These are phyloP conservation scores for Alternaria brassicae DNA, from an alignment of 2,329 filamentous ascomycete species.

Conservation along the genomic window DNA sequence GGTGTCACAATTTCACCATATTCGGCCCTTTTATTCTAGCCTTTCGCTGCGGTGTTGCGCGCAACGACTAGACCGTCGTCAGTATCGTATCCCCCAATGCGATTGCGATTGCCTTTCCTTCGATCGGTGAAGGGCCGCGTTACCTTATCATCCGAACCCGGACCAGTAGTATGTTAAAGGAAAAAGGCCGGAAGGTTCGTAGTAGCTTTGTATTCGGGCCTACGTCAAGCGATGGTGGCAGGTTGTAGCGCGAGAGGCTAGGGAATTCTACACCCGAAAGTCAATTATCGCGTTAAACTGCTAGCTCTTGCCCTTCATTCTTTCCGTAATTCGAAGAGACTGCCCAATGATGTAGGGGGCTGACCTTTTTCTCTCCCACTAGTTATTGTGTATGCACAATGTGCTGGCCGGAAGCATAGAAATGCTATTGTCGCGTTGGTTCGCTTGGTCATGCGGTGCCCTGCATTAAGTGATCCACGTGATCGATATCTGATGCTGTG, in stretches of 20 bases:
- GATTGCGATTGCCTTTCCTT: background rate
- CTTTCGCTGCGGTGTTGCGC: background rate
- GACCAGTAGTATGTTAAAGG: background rate
- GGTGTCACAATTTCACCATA: background rate
- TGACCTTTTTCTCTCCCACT: background rate
- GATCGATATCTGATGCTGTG: slow-evolving; percentile 21
- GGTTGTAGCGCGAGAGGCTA: background rate
- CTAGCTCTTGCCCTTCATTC: background rate
- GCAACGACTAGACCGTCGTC: background rate
- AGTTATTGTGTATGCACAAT: background rate
- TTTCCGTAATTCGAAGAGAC: background rate
- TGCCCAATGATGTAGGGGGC: background rate
- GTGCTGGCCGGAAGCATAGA: slow-evolving; percentile 3
- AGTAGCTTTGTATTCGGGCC: slow-evolving; percentile 2
- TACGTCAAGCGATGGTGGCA: slow-evolving; percentile 2
- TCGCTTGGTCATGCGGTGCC: slow-evolving; percentile 8
- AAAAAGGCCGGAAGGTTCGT: background rate
- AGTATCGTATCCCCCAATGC: background rate
- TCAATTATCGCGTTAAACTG: slow-evolving; percentile 1
- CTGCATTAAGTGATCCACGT: slow-evolving; percentile 20
- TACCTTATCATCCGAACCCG: background rate
- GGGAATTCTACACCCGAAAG: background rate
- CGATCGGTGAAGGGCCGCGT: slow-evolving; percentile 2
- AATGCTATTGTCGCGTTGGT: background rate
- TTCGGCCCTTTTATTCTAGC: background rate